Conservation (phyloP, 2,329 filamentous ascomycete species). For the Aureobasidium pullulans region DNA sequence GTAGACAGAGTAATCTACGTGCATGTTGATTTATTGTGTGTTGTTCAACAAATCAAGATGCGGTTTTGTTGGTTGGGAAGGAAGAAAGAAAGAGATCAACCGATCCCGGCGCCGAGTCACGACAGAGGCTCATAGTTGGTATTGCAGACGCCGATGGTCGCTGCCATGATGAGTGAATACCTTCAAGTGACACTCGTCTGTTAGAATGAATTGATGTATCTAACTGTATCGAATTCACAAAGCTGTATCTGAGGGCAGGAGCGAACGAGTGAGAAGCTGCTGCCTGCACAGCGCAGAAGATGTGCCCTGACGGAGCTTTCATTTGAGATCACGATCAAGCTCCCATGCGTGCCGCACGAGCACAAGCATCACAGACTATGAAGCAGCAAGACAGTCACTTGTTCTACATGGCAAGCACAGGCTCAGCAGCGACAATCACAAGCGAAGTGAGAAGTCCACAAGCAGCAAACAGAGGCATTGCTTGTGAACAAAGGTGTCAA, state of each 20-base stretch:
- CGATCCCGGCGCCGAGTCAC: conserved; percentile 4
- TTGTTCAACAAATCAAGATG: not conserved
- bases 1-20: conserved; percentile 73
- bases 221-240: not conserved
- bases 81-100: not conserved
- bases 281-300: not conserved
- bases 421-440: not conserved
- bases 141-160: not conserved
- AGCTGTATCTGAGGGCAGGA: not conserved
- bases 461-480: not conserved
- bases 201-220: not conserved
- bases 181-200: not conserved
- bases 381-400: not conserved
- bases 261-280: not conserved
- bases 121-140: not conserved
- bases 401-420: not conserved
- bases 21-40: conserved; percentile 19
- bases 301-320: not conserved
- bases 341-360: not conserved
- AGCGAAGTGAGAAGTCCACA: no score
- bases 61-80: not conserved
- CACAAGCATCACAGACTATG: not conserved
- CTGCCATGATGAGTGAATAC: not conserved
- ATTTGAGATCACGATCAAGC: not conserved
- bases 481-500: not conserved